Percentiles rank a stretch among this genome's conserved stretches.
Evolutionary conservation across 176 grass and related monocot species (phyloP).

Genomic region (Avena atlantica): DNA sequence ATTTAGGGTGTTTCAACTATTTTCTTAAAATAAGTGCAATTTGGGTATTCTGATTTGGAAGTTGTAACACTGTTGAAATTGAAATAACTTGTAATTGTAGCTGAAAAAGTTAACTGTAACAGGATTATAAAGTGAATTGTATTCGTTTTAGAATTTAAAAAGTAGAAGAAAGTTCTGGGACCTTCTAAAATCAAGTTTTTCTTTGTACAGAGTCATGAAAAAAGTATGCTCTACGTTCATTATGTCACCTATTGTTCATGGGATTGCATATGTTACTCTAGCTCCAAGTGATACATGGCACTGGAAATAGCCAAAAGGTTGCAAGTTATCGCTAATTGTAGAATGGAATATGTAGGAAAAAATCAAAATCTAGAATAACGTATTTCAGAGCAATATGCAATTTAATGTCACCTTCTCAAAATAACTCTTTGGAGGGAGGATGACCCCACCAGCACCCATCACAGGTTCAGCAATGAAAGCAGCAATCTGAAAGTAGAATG

Average conservation of each 20-base stretch:
- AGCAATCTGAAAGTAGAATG: constrained; percentile 68
- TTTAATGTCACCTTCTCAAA: constrained; percentile 77
- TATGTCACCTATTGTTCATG: no score
- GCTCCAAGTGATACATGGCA: no score
- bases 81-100: not conserved
- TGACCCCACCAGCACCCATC: constrained; percentile 95
- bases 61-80: not conserved
- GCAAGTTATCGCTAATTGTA: no score
- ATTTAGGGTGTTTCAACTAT: not conserved
- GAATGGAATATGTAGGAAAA: no score
- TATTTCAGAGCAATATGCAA: no score
- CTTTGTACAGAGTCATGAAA: no score
- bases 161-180: not conserved
- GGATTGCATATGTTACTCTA: no score
- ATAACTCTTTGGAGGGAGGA: constrained; percentile 87
- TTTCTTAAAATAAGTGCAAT: not conserved
- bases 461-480: constrained; percentile 99
- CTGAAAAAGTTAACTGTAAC: not conserved
- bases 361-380: no score
- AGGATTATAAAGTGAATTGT: not conserved
- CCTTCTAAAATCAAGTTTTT: not conserved
- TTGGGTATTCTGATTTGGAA: not conserved
- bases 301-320: no score
- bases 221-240: no score
- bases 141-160: not conserved